phyloP scores from a whole-genome alignment of 495 filamentous ascomycete genomes.

The Bacidia gigantensis region DNA sequence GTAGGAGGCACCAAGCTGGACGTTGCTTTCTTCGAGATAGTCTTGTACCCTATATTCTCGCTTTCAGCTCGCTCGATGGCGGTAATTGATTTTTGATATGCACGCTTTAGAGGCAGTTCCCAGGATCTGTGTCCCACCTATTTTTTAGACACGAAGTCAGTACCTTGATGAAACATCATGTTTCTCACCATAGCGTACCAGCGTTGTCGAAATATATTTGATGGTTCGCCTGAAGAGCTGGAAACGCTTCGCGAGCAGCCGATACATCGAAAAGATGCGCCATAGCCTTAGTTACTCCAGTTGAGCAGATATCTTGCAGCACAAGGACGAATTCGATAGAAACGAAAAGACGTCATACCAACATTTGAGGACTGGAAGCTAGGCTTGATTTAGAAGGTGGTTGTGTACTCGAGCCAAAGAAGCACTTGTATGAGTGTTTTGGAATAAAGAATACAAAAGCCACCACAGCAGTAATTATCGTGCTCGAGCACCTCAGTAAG shows the following conservation, averaged over 20 bases:
- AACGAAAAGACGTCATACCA: neutral
- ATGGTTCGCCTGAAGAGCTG: constrained; percentile 42
- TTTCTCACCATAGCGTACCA: constrained; percentile 18
- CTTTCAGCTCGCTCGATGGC: neutral
- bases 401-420: too few relatives aligned
- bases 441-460: too few relatives aligned
- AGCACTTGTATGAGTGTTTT: too few relatives aligned
- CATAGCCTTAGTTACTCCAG: constrained; percentile 4
- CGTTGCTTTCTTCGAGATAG: constrained; percentile 54
- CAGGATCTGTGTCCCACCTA: constrained; percentile 50
- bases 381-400: neutral
- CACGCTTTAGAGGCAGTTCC: constrained; percentile 51
- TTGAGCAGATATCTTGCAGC: too few relatives aligned
- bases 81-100: too few relatives aligned
- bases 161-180: too few relatives aligned
- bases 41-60: constrained; percentile 37
- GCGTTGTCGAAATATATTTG: constrained; percentile 67
- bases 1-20: constrained; percentile 60
- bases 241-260: constrained; percentile 45
- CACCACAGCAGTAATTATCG: too few relatives aligned
- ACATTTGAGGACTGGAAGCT: neutral
- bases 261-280: constrained; percentile 34
- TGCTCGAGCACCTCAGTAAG: too few relatives aligned
- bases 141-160: too few relatives aligned
- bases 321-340: too few relatives aligned